A percentile compares a stretch with the other conserved stretches of the same genome.
Conservation (phyloP, 1,139 yeast genomes). For the Zygosaccharomyces pseudobailii region DNA sequence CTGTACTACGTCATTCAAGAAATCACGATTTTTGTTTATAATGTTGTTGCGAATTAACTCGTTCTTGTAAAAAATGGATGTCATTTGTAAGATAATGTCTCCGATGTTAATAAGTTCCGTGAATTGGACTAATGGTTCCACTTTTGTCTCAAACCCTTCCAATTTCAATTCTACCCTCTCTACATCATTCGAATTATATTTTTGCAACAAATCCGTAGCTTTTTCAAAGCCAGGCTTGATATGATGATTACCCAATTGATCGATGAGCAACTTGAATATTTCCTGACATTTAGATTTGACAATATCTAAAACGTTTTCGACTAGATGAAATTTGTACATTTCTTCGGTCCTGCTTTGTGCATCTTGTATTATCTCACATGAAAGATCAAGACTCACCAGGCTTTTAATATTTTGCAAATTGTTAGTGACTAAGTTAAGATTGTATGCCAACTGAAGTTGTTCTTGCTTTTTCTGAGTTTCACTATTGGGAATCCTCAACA, state of each 20-base stretch:
- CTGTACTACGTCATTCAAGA: slow-evolving; percentile 74
- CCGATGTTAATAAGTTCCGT: slow-evolving; percentile 90
- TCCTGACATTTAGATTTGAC: slow-evolving; percentile 43
- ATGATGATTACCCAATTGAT: slow-evolving; percentile 65
- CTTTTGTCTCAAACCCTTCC: slow-evolving; percentile 37
- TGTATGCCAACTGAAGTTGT: slow-evolving; percentile 48
- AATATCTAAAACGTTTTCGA: slow-evolving; percentile 21
- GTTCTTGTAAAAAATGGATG: slow-evolving; percentile 84
- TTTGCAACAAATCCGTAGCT: slow-evolving; percentile 64
- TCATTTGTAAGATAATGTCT: slow-evolving; percentile 87
- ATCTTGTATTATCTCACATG: slow-evolving; percentile 40
- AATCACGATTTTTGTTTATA: slow-evolving; percentile 67
- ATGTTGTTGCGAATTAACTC: slow-evolving; percentile 63
- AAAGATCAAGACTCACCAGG: slow-evolving; percentile 43
- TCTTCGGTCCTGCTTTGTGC: slow-evolving; percentile 42
- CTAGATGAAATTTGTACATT: slow-evolving; percentile 30
- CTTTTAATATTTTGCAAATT: slow-evolving; percentile 42
- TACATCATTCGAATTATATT: slow-evolving; percentile 61
- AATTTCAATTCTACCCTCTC: slow-evolving; percentile 27
- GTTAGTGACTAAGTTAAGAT: slow-evolving; percentile 45
- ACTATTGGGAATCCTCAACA: slow-evolving; percentile 45
- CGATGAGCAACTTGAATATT: slow-evolving; percentile 62
- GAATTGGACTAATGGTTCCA: slow-evolving; percentile 81
- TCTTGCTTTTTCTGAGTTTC: slow-evolving; percentile 38
- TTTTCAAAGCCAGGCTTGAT: slow-evolving; percentile 76